Conservation (phyloP, 495 filamentous ascomycete species). For the Delitschia confertaspora region DNA sequence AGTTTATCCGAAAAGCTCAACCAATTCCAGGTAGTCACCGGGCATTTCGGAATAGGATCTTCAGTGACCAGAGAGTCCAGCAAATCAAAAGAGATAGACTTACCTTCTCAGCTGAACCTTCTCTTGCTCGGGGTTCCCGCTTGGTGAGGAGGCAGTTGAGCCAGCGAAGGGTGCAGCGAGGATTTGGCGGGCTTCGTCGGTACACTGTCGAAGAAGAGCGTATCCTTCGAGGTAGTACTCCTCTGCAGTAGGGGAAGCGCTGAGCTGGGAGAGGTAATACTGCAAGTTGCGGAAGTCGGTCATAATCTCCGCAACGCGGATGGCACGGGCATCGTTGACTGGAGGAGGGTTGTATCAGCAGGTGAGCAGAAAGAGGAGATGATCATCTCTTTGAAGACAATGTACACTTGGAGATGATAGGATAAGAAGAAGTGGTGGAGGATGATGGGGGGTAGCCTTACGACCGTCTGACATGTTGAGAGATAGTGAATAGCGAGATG, state of each 20-base stretch:
- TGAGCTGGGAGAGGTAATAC: slow-evolving; percentile 64
- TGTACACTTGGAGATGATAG: background rate
- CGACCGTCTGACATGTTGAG: slow-evolving; percentile 52
- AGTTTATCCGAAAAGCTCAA: slow-evolving; percentile 2
- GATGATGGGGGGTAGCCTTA: slow-evolving; percentile 35
- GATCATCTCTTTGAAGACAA: background rate
- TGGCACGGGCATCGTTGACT: slow-evolving; percentile 80
- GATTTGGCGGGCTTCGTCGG: slow-evolving; percentile 64
- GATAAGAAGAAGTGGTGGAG: background rate
- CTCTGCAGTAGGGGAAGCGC: slow-evolving; percentile 49
- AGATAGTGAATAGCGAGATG: slow-evolving; percentile 13
- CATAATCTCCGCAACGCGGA: slow-evolving; percentile 75
- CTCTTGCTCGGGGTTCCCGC: slow-evolving; percentile 56
- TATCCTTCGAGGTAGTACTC: slow-evolving; percentile 76
- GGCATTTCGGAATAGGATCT: background rate
- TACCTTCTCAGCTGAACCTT: slow-evolving; percentile 72
- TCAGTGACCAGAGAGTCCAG: background rate
- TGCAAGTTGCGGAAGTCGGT: slow-evolving; percentile 78
- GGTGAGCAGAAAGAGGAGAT: background rate
- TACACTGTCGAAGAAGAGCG: slow-evolving; percentile 64
- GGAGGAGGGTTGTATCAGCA: slow-evolving; percentile 12
- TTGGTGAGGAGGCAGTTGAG: slow-evolving; percentile 40
- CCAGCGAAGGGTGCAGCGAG: slow-evolving; percentile 59
- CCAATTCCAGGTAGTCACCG: background rate
- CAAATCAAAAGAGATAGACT: slow-evolving; percentile 15